A percentile compares a stretch with the other conserved stretches of the same genome.
These are phyloP conservation scores for Hypsizygus marmoreus DNA, from an alignment of 768 basidiomycete genomes.

Conservation along the genomic window DNA sequence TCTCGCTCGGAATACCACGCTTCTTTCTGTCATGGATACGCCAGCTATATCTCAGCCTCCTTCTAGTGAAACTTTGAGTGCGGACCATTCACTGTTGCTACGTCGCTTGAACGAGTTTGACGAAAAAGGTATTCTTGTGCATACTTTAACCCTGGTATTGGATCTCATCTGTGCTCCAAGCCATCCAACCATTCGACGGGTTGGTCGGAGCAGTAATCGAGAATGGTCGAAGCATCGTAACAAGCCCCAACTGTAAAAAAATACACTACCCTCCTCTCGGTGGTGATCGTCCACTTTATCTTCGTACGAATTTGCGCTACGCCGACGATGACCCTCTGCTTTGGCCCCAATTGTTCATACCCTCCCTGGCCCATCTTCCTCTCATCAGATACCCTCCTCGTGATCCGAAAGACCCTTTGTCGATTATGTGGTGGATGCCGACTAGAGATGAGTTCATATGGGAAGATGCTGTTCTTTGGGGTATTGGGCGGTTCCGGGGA, in stretches of 20 bases:
- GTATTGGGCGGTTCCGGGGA: too few species aligned
- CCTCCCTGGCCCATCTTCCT: neutral
- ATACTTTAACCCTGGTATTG: too few species aligned
- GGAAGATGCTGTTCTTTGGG: conserved; percentile 2
- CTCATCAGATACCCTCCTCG: neutral
- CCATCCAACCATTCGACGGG: conserved; percentile 6
- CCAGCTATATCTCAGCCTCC: too few species aligned
- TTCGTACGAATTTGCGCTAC: neutral
- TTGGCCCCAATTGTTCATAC: conserved; percentile 1
- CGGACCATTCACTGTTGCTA: too few species aligned
- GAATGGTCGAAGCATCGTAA: neutral
- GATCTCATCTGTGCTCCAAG: too few species aligned
- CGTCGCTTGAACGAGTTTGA: too few species aligned
- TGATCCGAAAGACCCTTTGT: neutral
- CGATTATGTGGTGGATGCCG: neutral
- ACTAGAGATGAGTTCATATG: neutral
- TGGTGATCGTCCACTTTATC: neutral
- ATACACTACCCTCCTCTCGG: neutral
- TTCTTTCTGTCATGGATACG: too few species aligned
- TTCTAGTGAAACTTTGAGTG: too few species aligned
- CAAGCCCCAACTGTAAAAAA: neutral
- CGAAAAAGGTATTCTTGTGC: too few species aligned
- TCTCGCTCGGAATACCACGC: too few species aligned
- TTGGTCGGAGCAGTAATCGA: neutral
- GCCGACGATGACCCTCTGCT: neutral